Evolutionary conservation across 306 rosid species (phyloP).

Genomic region (Spatholobus suberectus): DNA sequence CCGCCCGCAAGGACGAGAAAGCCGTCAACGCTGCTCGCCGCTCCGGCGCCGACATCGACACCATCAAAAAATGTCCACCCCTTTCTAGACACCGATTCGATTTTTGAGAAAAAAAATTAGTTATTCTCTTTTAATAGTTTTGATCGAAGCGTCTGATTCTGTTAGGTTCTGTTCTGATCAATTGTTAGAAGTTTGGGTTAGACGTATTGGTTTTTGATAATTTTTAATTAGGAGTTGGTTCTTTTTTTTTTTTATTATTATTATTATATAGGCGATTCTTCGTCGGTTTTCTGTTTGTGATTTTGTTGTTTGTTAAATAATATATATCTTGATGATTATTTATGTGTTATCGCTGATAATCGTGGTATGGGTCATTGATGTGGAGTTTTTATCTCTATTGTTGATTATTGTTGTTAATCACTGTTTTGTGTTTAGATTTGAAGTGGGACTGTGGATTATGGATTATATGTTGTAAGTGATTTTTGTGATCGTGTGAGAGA

Average conservation of each 20-base stretch:
- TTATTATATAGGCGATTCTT: background rate
- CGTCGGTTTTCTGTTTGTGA: background rate
- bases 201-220: background rate
- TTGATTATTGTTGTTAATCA: background rate
- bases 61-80: constrained; percentile 67
- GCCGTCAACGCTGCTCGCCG: constrained; percentile 97
- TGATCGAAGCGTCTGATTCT: background rate
- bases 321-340: background rate
- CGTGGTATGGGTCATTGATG: background rate
- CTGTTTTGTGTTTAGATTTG: constrained; percentile 10
- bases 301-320: background rate
- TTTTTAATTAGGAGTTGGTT: background rate
- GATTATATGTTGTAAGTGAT: background rate
- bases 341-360: background rate
- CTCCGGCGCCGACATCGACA: constrained; percentile 81
- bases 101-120: background rate
- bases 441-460: background rate
- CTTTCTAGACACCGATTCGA: background rate
- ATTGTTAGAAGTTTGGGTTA: background rate
- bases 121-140: background rate
- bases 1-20: constrained; percentile 90
- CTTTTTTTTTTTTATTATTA: background rate
- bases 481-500: background rate
- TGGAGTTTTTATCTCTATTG: constrained; percentile 5
- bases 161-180: background rate